Base-by-base conservation (phyloP, 2,329 filamentous ascomycete genomes). In the Lojkania enalia region DNA sequence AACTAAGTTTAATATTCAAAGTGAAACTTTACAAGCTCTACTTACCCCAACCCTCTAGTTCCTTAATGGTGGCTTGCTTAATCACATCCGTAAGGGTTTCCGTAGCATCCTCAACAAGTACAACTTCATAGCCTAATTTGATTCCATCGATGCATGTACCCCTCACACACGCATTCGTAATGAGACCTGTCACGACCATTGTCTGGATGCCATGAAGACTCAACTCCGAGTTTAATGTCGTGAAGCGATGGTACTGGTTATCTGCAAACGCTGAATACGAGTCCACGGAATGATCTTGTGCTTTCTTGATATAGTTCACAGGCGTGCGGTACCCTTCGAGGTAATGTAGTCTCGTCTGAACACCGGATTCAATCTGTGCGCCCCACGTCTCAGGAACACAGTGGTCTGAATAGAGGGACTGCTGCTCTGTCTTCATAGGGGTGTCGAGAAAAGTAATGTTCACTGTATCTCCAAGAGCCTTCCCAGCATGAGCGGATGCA, bases 231-330 rank as follows among this genome's bases (percentile, higher is more conserved):
- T 57, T 39, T 18, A 57, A 25, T 5, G 54, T 58, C 5, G 55
- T 60, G 31, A 57, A 58, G 9, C 52, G 49, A 35, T 60, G 55
- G 23, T 58, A 60, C 44, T 60, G 54, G 18, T 58, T 60, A 31
- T 58, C 55, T 12, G 55, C 55, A 44, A 60, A 58, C 1, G 54
- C 55, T 4, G 50, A 58, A 20, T 60, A 58, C 9, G 54, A 58
- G 21, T 58, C 57, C 3, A 58, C 49, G 9, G 48, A 50, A 39
- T 58, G 54, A 16, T 58, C 52, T 31, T 58, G 54, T 20, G 54
- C 55, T 41, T 58, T 60, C 46, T 60, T 57, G 39, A 57, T 60
- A 35, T 60, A 60, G 25, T 57, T 55, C 1, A 57, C 55, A 1
- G 55, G 46, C 2, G 55, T 54, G 5, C 47, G 39, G 16, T 53